Conservation (phyloP, 345 rosid species). For the Salix udensis region DNA sequence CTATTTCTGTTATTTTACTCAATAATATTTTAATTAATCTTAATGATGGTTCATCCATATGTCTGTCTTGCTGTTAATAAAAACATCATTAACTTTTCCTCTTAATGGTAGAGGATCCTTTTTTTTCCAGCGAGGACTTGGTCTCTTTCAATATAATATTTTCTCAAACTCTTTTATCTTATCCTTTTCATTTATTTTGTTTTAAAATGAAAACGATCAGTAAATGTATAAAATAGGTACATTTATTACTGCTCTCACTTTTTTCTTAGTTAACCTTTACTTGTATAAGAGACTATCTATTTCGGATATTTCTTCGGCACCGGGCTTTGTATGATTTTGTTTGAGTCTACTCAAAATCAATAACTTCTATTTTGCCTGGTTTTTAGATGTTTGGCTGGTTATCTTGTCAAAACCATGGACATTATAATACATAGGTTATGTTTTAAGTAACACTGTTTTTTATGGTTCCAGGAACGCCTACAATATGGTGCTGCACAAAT, state of each 20-base stretch:
- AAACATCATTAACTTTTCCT: background rate
- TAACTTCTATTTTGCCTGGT: background rate
- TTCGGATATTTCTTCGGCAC: no score
- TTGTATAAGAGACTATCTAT: no score
- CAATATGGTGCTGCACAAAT: constrained; percentile 98
- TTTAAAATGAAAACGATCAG: background rate
- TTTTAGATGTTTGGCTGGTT: background rate
- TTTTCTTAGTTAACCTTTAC: no score
- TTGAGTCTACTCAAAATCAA: background rate
- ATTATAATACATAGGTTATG: background rate
- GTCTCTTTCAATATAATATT: background rate
- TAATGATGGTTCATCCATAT: background rate
- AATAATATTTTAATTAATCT: background rate
- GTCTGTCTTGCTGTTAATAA: background rate
- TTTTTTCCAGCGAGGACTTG: background rate
- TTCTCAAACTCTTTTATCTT: background rate
- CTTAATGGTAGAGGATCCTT: background rate
- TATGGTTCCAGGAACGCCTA: constrained; percentile 73
- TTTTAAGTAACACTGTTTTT: background rate
- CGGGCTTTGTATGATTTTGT: no score
- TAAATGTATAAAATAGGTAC: background rate
- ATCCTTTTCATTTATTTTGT: background rate
- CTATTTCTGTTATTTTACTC: background rate
- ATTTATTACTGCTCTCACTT: no score
- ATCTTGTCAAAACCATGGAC: background rate